These are phyloP conservation scores for Colletotrichum sp. DNA, from an alignment of 2,329 filamentous ascomycete species.

Conservation along the genomic window DNA sequence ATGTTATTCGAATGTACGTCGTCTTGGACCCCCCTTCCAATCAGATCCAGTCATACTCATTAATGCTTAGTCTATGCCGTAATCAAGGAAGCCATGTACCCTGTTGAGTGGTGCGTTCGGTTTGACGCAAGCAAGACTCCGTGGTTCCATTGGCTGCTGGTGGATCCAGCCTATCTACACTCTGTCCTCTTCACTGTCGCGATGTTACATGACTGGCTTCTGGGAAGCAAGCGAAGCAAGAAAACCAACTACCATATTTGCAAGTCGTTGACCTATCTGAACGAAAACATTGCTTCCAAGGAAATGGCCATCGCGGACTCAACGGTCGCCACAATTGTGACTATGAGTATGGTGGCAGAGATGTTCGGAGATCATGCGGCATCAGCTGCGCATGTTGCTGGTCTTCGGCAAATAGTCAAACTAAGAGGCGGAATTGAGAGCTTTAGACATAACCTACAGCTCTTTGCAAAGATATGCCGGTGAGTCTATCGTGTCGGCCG, in stretches of 20 bases:
- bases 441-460: conserved; percentile 27
- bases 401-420: conserved; percentile 26
- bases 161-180: conserved; percentile 30
- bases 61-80: neutral
- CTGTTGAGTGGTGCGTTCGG: conserved; percentile 31
- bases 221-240: neutral
- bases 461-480: conserved; percentile 34
- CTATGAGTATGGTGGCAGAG: conserved; percentile 7
- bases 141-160: conserved; percentile 34
- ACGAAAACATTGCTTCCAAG: neutral
- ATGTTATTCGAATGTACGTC: conserved; percentile 14
- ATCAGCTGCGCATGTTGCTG: neutral
- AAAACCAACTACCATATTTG: conserved; percentile 5
- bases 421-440: conserved; percentile 29
- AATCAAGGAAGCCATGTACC: conserved; percentile 29
- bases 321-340: conserved; percentile 11
- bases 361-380: neutral
- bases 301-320: conserved; percentile 21
- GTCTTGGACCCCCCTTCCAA: neutral
- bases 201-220: conserved; percentile 18
- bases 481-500: conserved; percentile 7
- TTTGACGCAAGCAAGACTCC: conserved; percentile 22
- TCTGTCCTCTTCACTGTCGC: conserved; percentile 28
- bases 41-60: neutral
- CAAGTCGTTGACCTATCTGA: conserved; percentile 16